Evolutionary conservation across 2,329 filamentous ascomycete genomes (phyloP).

Genomic region (Venturia effusa): DNA sequence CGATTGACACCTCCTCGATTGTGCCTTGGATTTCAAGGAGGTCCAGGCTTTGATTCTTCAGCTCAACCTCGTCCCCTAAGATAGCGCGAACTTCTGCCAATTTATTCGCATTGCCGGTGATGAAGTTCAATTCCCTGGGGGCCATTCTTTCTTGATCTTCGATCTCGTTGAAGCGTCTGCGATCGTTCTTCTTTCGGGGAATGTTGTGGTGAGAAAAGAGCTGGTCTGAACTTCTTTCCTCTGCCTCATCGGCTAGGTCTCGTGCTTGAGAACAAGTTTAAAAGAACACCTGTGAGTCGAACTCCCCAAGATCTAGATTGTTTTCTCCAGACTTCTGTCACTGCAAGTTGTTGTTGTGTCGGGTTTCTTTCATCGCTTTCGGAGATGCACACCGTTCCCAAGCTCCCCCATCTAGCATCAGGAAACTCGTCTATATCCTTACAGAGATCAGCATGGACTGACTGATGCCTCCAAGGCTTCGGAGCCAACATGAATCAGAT

Average conservation of each 20-base stretch:
- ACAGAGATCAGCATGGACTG: not conserved
- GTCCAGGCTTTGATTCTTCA: conserved; percentile 67
- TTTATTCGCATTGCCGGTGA: conserved; percentile 94
- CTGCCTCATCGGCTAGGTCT: not conserved
- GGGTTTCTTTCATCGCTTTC: not conserved
- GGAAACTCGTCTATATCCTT: not conserved
- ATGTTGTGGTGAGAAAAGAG: not conserved
- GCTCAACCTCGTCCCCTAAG: conserved; percentile 58
- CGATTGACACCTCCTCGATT: conserved; percentile 79
- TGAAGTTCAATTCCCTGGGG: conserved; percentile 66
- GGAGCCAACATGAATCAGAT: not conserved
- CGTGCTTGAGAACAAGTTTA: not conserved
- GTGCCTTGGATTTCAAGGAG: conserved; percentile 85
- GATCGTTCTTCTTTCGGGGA: not conserved
- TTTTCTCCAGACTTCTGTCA: not conserved
- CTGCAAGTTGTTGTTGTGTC: not conserved
- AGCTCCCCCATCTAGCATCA: not conserved
- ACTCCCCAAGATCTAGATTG: not conserved
- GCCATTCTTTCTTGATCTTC: conserved; percentile 22
- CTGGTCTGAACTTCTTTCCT: not conserved
- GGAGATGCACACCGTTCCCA: not conserved
- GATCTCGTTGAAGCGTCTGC: not conserved
- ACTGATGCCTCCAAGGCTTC: not conserved
- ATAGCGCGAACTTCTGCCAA: conserved; percentile 82
- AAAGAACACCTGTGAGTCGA: not conserved